phyloP scores from a whole-genome alignment of 2,329 filamentous ascomycete genomes.

The Scytalidium lignicola region DNA sequence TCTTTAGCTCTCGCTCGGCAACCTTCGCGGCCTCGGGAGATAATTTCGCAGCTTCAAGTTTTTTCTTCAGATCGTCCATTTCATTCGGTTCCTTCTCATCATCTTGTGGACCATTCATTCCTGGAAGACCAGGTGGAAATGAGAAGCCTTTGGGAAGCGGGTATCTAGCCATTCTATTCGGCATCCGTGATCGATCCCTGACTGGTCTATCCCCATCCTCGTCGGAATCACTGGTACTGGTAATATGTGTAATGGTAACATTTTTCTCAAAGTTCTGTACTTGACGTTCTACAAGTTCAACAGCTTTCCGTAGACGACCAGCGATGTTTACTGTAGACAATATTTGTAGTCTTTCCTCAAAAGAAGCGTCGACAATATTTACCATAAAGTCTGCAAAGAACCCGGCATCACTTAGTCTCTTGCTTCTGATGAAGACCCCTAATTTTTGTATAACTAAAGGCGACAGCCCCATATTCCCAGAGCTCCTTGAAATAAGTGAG shows the following conservation, averaged over 20 bases:
- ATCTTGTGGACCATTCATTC: slow-evolving; percentile 34
- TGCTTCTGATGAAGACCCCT: slow-evolving; percentile 80
- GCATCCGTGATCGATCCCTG: slow-evolving; percentile 27
- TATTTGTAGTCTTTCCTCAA: slow-evolving; percentile 87
- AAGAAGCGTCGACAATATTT: slow-evolving; percentile 79
- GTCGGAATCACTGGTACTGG: slow-evolving; percentile 53
- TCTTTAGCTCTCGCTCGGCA: slow-evolving; percentile 82
- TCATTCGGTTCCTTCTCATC: slow-evolving; percentile 84
- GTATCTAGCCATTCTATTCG: slow-evolving; percentile 16
- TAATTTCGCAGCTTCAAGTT: slow-evolving; percentile 74
- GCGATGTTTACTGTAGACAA: slow-evolving; percentile 76
- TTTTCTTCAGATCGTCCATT: slow-evolving; percentile 85
- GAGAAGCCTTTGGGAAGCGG: slow-evolving; percentile 14
- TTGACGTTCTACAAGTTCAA: slow-evolving; percentile 78
- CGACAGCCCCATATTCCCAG: slow-evolving; percentile 61
- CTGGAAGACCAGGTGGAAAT: slow-evolving; percentile 1
- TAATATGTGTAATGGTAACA: slow-evolving; percentile 77
- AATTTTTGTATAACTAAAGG: slow-evolving; percentile 82
- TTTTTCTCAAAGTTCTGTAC: slow-evolving; percentile 80
- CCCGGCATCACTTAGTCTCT: slow-evolving; percentile 77
- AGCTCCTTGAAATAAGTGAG: slow-evolving; percentile 70
- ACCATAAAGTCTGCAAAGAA: slow-evolving; percentile 93
- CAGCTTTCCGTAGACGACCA: slow-evolving; percentile 72
- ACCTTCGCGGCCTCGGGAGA: slow-evolving; percentile 82
- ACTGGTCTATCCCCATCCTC: slow-evolving; percentile 49